A percentile compares a stretch with the other conserved stretches of the same genome.
These are phyloP conservation scores for Ricinus communis DNA, from an alignment of 345 rosid genomes.

Conservation along the genomic window DNA sequence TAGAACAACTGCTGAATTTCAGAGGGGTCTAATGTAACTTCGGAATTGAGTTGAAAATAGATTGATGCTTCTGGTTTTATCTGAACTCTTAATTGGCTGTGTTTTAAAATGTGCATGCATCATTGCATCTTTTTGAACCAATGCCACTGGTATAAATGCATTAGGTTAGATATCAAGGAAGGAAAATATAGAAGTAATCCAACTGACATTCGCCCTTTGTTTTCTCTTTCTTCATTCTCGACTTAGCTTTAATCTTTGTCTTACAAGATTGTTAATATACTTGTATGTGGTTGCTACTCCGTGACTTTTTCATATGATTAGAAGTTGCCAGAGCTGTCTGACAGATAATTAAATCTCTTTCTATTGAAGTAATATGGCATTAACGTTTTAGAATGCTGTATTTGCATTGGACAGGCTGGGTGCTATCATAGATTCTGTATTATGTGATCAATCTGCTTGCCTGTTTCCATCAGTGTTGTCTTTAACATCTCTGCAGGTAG, in stretches of 20 bases:
- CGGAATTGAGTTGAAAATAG: neutral
- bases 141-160: too few relatives aligned
- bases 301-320: neutral
- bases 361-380: neutral
- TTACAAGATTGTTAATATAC: neutral
- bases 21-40: neutral
- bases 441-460: neutral
- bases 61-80: neutral
- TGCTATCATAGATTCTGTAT: neutral
- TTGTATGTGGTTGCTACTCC: neutral
- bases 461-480: neutral
- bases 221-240: neutral
- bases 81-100: neutral
- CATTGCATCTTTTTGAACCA: neutral
- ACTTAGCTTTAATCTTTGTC: neutral
- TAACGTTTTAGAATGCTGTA: neutral
- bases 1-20: neutral
- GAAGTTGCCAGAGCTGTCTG: neutral
- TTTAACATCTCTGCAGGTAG: slow-evolving; percentile 50
- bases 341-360: neutral
- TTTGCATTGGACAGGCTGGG: neutral
- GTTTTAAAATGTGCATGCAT: neutral
- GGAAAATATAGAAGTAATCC: neutral
- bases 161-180: neutral
- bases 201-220: neutral